phyloP scores from a whole-genome alignment of 2,329 filamentous ascomycete species.

The Ilyonectria destructans region DNA sequence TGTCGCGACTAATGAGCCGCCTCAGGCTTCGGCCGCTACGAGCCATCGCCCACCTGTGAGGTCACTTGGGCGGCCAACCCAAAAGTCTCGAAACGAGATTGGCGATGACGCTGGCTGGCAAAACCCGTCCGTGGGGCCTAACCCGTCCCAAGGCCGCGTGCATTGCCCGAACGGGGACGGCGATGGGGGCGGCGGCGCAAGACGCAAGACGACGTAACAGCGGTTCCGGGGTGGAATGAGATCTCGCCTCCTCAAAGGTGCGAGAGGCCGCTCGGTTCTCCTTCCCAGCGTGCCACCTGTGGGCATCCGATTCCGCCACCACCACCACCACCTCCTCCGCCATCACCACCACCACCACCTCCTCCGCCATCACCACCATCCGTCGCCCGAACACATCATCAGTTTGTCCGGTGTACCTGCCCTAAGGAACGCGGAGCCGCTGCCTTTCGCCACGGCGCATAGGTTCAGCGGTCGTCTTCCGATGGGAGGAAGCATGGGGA shows the following conservation, averaged over 20 bases:
- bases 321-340: conserved; percentile 13
- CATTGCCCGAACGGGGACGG: conserved; percentile 22
- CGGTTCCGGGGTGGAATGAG: background rate
- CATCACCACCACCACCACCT: conserved; percentile 8
- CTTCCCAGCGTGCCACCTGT: conserved; percentile 7
- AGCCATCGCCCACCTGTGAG: conserved; percentile 40
- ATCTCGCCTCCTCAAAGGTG: conserved; percentile 6
- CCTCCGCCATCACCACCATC: conserved; percentile 7
- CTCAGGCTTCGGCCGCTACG: conserved; percentile 49
- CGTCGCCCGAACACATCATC: conserved; percentile 21
- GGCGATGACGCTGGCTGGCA: conserved; percentile 29
- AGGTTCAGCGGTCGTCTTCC: conserved; percentile 21
- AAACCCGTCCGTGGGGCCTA: conserved; percentile 18
- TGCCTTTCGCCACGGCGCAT: conserved; percentile 25
- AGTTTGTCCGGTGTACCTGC: conserved; percentile 7
- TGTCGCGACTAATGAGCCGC: conserved; percentile 48
- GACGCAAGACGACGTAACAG: conserved; percentile 22
- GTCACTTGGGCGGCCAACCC: conserved; percentile 32
- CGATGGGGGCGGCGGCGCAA: conserved; percentile 27
- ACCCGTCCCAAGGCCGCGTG: conserved; percentile 17
- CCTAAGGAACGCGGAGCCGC: conserved; percentile 20
- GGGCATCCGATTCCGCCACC: conserved; percentile 22
- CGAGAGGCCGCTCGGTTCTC: background rate
- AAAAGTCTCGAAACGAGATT: conserved; percentile 33
- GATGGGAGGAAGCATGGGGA: conserved; percentile 17